Conservation (phyloP, 345 rosid genomes). For the Lumnitzera littorea region DNA sequence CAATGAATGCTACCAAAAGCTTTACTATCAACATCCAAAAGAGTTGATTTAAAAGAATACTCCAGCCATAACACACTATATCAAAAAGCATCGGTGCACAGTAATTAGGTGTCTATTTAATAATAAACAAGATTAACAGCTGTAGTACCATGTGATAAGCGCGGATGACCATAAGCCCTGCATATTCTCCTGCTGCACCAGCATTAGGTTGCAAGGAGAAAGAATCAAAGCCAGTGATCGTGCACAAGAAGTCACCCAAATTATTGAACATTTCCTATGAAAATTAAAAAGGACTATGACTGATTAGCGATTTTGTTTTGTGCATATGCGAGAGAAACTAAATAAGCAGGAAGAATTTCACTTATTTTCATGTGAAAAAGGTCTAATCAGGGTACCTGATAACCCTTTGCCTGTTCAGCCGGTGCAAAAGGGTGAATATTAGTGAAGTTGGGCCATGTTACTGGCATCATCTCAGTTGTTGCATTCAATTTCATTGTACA, state of each 20-base stretch:
- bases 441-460: conserved; percentile 83
- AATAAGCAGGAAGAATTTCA: too few species aligned
- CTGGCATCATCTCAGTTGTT: conserved; percentile 97
- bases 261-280: conserved; percentile 84
- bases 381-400: conserved; percentile 46
- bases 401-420: conserved; percentile 70
- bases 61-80: too few species aligned
- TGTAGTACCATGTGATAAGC: conserved; percentile 79
- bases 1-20: too few species aligned
- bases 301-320: not conserved
- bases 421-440: conserved; percentile 95
- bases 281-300: conserved; percentile 17
- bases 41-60: too few species aligned
- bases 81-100: too few species aligned
- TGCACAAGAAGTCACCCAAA: conserved; percentile 79
- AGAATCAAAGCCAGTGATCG: conserved; percentile 93
- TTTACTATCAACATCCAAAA: too few species aligned
- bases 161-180: conserved; percentile 99
- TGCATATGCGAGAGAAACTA: not conserved
- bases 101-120: too few species aligned
- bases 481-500: conserved; percentile 99
- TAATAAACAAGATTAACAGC: not conserved
- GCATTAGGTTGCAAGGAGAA: conserved; percentile 99
- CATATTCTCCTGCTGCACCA: conserved; percentile 96
- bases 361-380: not conserved